Evolutionary conservation across 106 monocot species (phyloP), one percentile per base, ranked within the genome.

Genomic region (Dendrobium catenatum): DNA sequence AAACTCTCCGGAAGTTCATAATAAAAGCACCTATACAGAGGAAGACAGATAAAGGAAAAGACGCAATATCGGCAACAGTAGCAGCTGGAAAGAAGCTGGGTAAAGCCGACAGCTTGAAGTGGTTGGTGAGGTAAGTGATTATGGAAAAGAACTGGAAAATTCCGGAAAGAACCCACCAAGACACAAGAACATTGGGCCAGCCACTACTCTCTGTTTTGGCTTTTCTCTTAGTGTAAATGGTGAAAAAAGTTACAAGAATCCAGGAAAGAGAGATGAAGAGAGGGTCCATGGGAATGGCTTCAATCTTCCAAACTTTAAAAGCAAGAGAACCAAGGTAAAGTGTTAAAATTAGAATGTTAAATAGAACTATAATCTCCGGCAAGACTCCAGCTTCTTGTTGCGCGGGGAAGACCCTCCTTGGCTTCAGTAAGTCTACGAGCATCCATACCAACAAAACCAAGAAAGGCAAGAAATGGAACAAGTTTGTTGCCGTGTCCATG

Each of bases 161-260:
- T 78, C 81, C 75, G 81, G 59, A 87, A 47, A 84, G 55, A 9
- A 77, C 18, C 90, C 90, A 93, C 88, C 90, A 93, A 0, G 82
- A 86, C n/a, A 76, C 44, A 76, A 93, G 86, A 48, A 86, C 76
- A 48, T 79, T 15, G 82, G 93, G 90, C 90, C 93, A 93, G 18
- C 49, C 75, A 51, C 9, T 75, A 44, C 27, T 73, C 31, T 75
- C 73, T 59, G 78, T 75, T 44, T 29, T 77, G 20, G 49, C 77
- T 11, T 80, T 84, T 31, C 68, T 51, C 51, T 84, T 86, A 72
- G 55, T 82, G 72, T 85, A 84, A 19, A 85, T 66, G 9, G 81
- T 78, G 16, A 86, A 83, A 13, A 80, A 1, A 72, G 87, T 79
- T 18, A 72, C 83, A 72, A 84, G 29, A 15, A 84, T 24, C 90